Evolutionary conservation across 306 rosid genomes (phyloP), one percentile per base, ranked within the genome.

Genomic region (Lathyrus aphaca): DNA sequence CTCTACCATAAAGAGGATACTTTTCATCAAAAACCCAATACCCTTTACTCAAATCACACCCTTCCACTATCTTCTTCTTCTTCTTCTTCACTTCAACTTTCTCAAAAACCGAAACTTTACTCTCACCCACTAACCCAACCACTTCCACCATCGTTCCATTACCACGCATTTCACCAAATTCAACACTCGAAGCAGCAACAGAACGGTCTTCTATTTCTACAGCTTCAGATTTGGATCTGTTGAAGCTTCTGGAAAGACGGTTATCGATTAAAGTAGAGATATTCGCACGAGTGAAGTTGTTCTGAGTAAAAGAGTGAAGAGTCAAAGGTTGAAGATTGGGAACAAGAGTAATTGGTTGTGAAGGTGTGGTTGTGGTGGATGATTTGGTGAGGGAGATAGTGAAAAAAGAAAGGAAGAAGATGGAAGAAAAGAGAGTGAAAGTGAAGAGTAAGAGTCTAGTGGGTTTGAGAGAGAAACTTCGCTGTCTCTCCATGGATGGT

Each of bases 1-100:
- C 71, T 74, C 76, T 82, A 29, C 77, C 50, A 73, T 94, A 94
- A 74, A 87, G 68, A 38, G 91, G 95, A 38, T 85, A 85, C 69
- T 77, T 87, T 77, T 86, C 95, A 58, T 94, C 92, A 79, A 82
- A 90, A 74, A 87, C 88, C 99, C 97, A 94, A 66, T 53, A 77
- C 73, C 98, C 97, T 56, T 75, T 84, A 23, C 86, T 73, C 25
- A 84, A 82, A 82, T 94, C 97, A 67, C 98, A 94, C 23, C 30
- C 80, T 81, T 80, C 58, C 12, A 76, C 64, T 9, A 27, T 37
- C 59, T 53, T 35, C 37, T 5, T 70, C n/a, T n/a, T n/a, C n/a
- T n/a, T 37, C 59, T 53, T 35, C 83, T 72, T 71, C 62, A 51
- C 62, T 77, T 62, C 82, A 58, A 68, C 42, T 76, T 49, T 63